These are phyloP conservation scores for Periconia macrospinosa DNA, from an alignment of 2,329 filamentous ascomycete genomes.

Conservation along the genomic window DNA sequence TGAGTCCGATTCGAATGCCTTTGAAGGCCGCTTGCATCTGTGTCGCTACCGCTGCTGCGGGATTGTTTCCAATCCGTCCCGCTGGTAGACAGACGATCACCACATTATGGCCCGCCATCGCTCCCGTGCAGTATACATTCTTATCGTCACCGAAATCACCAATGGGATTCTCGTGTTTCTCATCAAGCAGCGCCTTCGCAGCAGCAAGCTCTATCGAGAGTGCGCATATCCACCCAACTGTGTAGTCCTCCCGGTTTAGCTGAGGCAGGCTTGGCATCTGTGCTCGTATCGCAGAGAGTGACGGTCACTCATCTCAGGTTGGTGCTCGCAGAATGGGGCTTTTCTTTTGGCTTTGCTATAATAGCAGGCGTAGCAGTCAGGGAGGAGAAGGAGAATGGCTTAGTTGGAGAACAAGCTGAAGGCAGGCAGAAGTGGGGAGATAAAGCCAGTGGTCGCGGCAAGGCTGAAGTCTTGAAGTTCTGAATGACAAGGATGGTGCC, in stretches of 20 bases:
- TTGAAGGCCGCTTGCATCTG: constrained; percentile 30
- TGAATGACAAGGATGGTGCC: no score
- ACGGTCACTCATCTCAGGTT: not conserved
- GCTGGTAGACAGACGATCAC: constrained; percentile 25
- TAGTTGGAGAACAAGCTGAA: no score
- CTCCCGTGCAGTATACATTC: constrained; percentile 11
- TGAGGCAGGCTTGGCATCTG: constrained; percentile 6
- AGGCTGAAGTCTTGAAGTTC: no score
- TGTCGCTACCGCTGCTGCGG: constrained; percentile 32
- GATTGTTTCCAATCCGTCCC: constrained; percentile 26
- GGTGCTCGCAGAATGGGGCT: no score
- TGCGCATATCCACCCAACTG: constrained; percentile 39
- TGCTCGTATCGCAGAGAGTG: not conserved
- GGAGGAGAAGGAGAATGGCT: no score
- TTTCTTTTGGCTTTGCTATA: no score
- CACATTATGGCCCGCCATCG: constrained; percentile 25
- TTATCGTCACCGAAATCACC: constrained; percentile 11
- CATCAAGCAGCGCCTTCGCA: constrained; percentile 32
- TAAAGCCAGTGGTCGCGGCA: no score
- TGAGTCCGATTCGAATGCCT: constrained; percentile 21
- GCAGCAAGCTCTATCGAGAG: constrained; percentile 36
- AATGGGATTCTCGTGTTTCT: constrained; percentile 14
- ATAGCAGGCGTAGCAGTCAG: no score
- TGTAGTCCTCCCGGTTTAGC: constrained; percentile 22
- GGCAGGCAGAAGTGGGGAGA: no score